Conservation (phyloP, 352 stramenopile species). For the Albugo laibachii region DNA sequence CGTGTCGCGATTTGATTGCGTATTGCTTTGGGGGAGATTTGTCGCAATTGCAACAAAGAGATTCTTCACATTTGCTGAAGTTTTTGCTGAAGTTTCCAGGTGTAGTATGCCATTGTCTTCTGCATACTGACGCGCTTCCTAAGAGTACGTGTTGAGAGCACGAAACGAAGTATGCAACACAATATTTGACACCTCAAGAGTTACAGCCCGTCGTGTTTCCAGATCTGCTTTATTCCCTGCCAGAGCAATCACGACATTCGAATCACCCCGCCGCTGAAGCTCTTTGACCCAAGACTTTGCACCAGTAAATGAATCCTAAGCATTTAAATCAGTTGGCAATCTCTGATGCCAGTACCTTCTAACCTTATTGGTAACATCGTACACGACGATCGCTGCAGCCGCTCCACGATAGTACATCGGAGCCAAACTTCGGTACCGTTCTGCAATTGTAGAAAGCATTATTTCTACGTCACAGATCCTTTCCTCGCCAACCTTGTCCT, state of each 20-base stretch:
- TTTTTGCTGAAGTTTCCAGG: slow-evolving; percentile 99
- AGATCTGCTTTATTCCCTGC: slow-evolving; percentile 98
- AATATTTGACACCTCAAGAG: slow-evolving; percentile 49
- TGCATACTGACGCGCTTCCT: slow-evolving; percentile 94
- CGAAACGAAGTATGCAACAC: not conserved
- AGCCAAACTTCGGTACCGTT: slow-evolving; percentile 91
- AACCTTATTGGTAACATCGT: slow-evolving; percentile 94
- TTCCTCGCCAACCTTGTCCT: slow-evolving; percentile 60
- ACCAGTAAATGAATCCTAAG: slow-evolving; percentile 89
- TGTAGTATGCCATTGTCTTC: slow-evolving; percentile 98
- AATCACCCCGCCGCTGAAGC: slow-evolving; percentile 94
- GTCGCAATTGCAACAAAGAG: slow-evolving; percentile 96
- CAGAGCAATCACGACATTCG: slow-evolving; percentile 92
- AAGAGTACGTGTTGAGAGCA: slow-evolving; percentile 4
- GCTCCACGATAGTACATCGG: slow-evolving; percentile 97
- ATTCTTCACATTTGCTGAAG: slow-evolving; percentile 96
- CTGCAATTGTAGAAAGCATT: slow-evolving; percentile 15
- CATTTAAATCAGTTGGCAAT: slow-evolving; percentile 1
- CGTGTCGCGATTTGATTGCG: slow-evolving; percentile 60
- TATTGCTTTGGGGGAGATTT: slow-evolving; percentile 62
- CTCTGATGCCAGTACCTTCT: slow-evolving; percentile 2
- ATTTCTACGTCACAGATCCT: not conserved
- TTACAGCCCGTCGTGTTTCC: slow-evolving; percentile 90
- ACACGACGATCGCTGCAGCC: slow-evolving; percentile 91
- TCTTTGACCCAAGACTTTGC: slow-evolving; percentile 99